Evolutionary conservation across 176 grass and related monocot genomes (phyloP), one percentile per base, ranked within the genome.

Genomic region (Triticum turgidum): DNA sequence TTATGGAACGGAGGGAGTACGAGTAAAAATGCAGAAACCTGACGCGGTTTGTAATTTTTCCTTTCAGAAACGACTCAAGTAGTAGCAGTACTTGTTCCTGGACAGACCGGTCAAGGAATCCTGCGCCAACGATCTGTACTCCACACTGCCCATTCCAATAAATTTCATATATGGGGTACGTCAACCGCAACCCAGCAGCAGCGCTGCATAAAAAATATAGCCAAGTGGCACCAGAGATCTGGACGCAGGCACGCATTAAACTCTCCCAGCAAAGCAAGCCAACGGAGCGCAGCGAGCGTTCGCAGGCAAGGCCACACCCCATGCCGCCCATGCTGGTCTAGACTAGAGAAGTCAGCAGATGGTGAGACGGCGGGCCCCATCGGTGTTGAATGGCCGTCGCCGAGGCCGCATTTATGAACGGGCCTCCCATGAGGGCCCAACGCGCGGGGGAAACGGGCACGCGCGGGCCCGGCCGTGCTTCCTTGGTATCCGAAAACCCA

Each of bases 281-380:
- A 84, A 88, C 77, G 73, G 84, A 51, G 61, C 9, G 76, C 69
- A 84, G 61, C 38, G 76, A 13, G 62, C 76, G 80, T 91, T 56
- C 77, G 77, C 81, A 88, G 70, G 21, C 38, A 3, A 81, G 61
- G 81, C 84, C 51, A 17, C 51, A 54, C 51, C 4, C 13, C 14
- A 49, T 14, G 12, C 11, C 45, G 29, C 32, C 32, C 44, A 47
- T 47, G 51, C 14, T 54, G 14, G 5, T 6, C 49, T 54, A 54
- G 51, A 6, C 51, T 2, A 15, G 39, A 32, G 32, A 54, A 54
- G 51, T 54, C 65, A 66, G 41, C 8, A 73, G 73, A 86, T 62
- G 35, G 38, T 22, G 20, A 56, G 58, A 58, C 11, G 45, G 73
- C n/a, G 67, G 74, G 88, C 41, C 38, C 66, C 89, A 45, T 1